Base-by-base conservation (phyloP, 1,284 basidiomycete genomes). In the Grifola frondosa region DNA sequence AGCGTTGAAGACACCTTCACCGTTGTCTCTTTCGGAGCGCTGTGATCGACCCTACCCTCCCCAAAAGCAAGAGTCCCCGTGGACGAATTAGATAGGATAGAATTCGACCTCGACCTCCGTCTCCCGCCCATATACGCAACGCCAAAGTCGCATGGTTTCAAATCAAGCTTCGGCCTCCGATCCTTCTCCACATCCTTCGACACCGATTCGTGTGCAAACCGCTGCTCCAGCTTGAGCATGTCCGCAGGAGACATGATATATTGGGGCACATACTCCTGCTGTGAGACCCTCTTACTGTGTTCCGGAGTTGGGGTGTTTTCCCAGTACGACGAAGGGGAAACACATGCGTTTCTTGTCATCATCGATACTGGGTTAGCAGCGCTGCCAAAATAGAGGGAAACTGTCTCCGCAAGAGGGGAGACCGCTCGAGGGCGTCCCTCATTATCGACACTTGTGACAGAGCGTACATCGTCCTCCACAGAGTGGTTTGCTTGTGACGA, bases 191-290 rank as follows among this genome's bases (percentile, higher is more conserved):
- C 49, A 28, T 60, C 58, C 43, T 66, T 64, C 13, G 73, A 62
- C 22, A 67, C 70, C 31, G 53, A 44, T 31, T 64, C 61, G 10
- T 56, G 54, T 34, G 51, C 56, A 17, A 68, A 50, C 47, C 62
- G 51, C 25, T 75, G 77, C 56, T 82, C 81, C 8, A 84, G 61
- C 58, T 71, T 70, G 21, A 79, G 69, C 68, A 84, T 73, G 42
- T 84, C 79, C 17, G 77, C 80, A 13, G 80, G 78, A 11, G 81
- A 78, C 72, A 84, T 75, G 51, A 82, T 85, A 33, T 75, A 77
- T 57, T 82, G 78, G 9, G 80, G 78, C 4, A 66, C 69, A 58
- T 80, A 81, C 19, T 83, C 80, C 31, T 50, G 41, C 49, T 60
- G 56, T 21, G 60, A 61, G 32, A 40, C 33, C 25, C 59, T 41